Base-by-base conservation (phyloP, 1,139 yeast species). In the Debaryomyces coudertii region DNA sequence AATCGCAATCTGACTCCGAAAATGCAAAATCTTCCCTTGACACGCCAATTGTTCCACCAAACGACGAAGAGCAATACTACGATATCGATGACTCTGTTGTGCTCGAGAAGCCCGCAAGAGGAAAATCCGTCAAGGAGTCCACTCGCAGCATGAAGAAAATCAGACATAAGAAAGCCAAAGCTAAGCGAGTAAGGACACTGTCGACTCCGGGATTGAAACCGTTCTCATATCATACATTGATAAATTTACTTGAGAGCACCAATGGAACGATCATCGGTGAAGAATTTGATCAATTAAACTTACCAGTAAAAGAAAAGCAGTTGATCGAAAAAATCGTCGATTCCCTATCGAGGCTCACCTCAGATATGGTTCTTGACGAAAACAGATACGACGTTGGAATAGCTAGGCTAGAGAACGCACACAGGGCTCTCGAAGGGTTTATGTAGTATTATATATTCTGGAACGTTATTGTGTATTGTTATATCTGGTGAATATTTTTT, bases 281-380 rank as follows among this genome's bases (percentile, higher is more conserved):
- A 56, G 95, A 88, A 54, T 87, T 90, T 59, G 82, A 84, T 42
- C 82, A 81, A 47, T 68, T 90, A 50, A 88, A 87, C 41, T 74
- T 90, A 50, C 92, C 95, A 2, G 68, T 79, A 0, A 85, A 85
- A 51, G 97, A 90, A 61, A 87, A 87, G 54, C 86, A 82, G 54
- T 72, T 90, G 44, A 75, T 92, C 43, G 97, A 90, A 61, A 85
- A 89, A 64, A 82, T 92, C 40, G 87, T 92, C 4, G 96, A 90
- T 58, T 85, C 95, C 1, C 71, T 92, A 47, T 85, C 95, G 18
- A 76, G 95, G 56, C 76, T 92, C 50, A 89, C 96, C 3, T 88
- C 92, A 47, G 97, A 90, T 61, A 90, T 92, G 88, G 85, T 89
- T 45, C 65, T 88, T 45, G 96, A 92, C 63, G 88, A 87, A 36